phyloP scores from a whole-genome alignment of 2,329 filamentous ascomycete species.

The Pseudogymnoascus sp. region DNA sequence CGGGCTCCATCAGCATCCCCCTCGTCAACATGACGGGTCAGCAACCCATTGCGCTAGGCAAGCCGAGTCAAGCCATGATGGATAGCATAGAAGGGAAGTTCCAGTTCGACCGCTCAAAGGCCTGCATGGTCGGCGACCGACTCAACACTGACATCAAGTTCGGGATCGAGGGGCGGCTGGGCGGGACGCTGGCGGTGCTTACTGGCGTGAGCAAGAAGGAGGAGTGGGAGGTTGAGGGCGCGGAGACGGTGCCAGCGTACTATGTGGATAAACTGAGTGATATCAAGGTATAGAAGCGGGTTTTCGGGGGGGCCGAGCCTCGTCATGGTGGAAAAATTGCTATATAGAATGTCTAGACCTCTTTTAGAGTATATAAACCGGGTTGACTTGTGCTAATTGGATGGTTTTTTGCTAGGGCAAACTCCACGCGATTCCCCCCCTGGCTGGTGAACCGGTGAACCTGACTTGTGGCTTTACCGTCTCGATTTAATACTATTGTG shows the following conservation, averaged over 20 bases:
- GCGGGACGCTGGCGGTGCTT: slow-evolving; percentile 83
- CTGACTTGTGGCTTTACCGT: not conserved
- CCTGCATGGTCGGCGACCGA: slow-evolving; percentile 94
- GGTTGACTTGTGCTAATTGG: not conserved
- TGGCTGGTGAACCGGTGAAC: not conserved
- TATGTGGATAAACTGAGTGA: slow-evolving; percentile 85
- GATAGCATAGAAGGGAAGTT: slow-evolving; percentile 97
- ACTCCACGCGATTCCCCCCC: not conserved
- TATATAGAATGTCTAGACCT: not conserved
- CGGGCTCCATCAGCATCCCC: slow-evolving; percentile 74
- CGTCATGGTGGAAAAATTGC: not conserved
- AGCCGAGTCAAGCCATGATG: slow-evolving; percentile 99
- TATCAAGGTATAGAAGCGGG: slow-evolving; percentile 19
- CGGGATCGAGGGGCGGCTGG: slow-evolving; percentile 81
- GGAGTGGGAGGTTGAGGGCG: slow-evolving; percentile 67
- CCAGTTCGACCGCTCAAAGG: slow-evolving; percentile 71
- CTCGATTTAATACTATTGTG: not conserved
- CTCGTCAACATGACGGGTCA: slow-evolving; percentile 65
- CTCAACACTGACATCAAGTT: slow-evolving; percentile 96
- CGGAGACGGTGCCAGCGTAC: slow-evolving; percentile 66
- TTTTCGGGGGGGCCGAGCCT: not conserved
- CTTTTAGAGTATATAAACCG: slow-evolving; percentile 2
- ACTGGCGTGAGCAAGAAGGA: slow-evolving; percentile 85
- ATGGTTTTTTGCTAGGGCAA: not conserved
- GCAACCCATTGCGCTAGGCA: slow-evolving; percentile 75